phyloP scores from a whole-genome alignment of 73 alveolate species.

The Stentor coeruleus region DNA sequence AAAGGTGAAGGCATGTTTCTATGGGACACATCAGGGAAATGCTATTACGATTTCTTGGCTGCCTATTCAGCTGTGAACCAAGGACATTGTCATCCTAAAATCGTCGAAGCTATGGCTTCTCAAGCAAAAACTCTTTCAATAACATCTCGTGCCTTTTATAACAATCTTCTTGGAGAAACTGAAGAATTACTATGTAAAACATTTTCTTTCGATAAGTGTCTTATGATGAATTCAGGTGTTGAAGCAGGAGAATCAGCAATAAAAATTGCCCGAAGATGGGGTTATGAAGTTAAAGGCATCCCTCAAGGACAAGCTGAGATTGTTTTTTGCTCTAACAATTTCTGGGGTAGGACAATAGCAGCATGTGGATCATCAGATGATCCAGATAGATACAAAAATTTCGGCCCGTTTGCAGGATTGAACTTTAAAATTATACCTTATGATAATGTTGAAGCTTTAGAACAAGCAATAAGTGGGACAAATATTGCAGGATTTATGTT shows the following conservation, averaged over 20 bases:
- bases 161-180: slow-evolving; percentile 66
- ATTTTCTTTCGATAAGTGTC: slow-evolving; percentile 78
- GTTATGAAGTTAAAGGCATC: slow-evolving; percentile 79
- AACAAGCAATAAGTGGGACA: slow-evolving; percentile 40
- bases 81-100: slow-evolving; percentile 96
- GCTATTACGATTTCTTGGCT: slow-evolving; percentile 82
- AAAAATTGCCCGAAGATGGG: slow-evolving; percentile 96
- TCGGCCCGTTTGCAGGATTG: slow-evolving; percentile 93
- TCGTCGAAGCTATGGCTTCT: slow-evolving; percentile 64
- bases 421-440: slow-evolving; percentile 73
- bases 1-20: slow-evolving; percentile 46
- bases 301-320: slow-evolving; percentile 70
- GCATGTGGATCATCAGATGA: slow-evolving; percentile 86
- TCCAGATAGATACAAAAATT: slow-evolving; percentile 73
- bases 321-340: slow-evolving; percentile 65
- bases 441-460: slow-evolving; percentile 73
- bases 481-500: slow-evolving; percentile 67
- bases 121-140: slow-evolving; percentile 73
- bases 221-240: slow-evolving; percentile 92
- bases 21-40: slow-evolving; percentile 83
- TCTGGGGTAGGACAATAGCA: slow-evolving; percentile 97
- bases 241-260: slow-evolving; percentile 95
- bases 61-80: slow-evolving; percentile 93
- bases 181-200: slow-evolving; percentile 66
- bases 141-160: slow-evolving; percentile 85